phyloP scores from a whole-genome alignment of 2,329 filamentous ascomycete genomes.

The Beauveria scarabaeidicola region DNA sequence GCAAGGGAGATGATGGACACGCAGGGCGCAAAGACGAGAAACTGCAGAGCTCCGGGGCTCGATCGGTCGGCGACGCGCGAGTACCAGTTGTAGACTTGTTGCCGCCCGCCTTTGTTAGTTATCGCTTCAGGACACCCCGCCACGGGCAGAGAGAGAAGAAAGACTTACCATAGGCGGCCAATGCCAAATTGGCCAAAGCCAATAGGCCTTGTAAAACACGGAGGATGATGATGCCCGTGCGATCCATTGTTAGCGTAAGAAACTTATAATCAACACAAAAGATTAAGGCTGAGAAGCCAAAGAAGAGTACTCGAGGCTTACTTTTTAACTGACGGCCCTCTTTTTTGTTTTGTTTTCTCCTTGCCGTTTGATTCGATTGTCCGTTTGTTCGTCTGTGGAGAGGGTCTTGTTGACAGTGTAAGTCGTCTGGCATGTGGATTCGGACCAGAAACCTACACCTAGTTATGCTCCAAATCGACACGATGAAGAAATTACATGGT shows the following conservation, averaged over 20 bases:
- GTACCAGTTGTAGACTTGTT: constrained; percentile 47
- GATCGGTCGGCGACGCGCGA: constrained; percentile 43
- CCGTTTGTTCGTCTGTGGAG: background rate
- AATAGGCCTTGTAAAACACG: constrained; percentile 38
- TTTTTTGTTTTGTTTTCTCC: background rate
- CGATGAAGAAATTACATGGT: background rate
- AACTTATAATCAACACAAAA: background rate
- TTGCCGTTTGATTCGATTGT: background rate
- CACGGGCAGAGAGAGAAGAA: background rate
- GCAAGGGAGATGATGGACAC: constrained; percentile 46
- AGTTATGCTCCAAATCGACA: background rate
- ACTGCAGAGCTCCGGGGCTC: constrained; percentile 49
- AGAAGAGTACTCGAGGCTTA: background rate
- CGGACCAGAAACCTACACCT: background rate
- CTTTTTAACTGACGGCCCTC: background rate
- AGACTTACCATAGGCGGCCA: constrained; percentile 42
- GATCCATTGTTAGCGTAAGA: constrained; percentile 1
- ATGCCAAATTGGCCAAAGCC: constrained; percentile 36
- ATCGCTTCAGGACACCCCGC: background rate
- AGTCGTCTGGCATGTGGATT: constrained; percentile 8
- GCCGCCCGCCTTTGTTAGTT: background rate
- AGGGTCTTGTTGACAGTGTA: constrained; percentile 6
- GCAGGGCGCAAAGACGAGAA: constrained; percentile 46
- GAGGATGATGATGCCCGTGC: background rate
- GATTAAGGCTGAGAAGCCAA: background rate